Evolutionary conservation across 2,329 filamentous ascomycete species (phyloP).

Genomic region (Pyrenophora tritici-repentis): DNA sequence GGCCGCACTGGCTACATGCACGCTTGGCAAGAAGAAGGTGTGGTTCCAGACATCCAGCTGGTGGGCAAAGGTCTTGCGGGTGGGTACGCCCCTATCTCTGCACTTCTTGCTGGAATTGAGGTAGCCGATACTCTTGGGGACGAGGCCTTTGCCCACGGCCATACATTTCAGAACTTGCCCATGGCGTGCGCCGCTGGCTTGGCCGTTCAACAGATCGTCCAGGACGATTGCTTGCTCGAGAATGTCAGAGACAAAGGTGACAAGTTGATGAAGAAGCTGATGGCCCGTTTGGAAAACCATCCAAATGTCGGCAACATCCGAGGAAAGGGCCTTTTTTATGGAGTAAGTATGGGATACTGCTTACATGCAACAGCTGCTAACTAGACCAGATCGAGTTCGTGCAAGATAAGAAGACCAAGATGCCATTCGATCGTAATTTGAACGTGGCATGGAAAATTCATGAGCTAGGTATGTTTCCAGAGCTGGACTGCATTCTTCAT

Average conservation of each 20-base stretch:
- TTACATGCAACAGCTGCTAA: constrained; percentile 9
- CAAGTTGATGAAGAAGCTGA: constrained; percentile 53
- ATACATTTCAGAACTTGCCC: constrained; percentile 68
- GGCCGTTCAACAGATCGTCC: constrained; percentile 65
- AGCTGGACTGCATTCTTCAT: neutral
- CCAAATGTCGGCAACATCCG: constrained; percentile 65
- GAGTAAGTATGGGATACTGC: constrained; percentile 49
- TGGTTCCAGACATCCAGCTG: constrained; percentile 68
- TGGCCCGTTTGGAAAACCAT: constrained; percentile 50
- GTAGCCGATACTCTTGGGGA: constrained; percentile 56
- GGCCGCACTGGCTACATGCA: constrained; percentile 64
- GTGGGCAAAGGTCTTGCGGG: constrained; percentile 70
- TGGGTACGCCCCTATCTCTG: constrained; percentile 67
- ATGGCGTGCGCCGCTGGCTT: constrained; percentile 65
- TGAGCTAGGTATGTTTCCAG: constrained; percentile 51
- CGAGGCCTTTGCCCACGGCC: constrained; percentile 62
- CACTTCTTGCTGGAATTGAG: constrained; percentile 59
- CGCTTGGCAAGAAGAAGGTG: constrained; percentile 64
- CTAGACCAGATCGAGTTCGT: constrained; percentile 62
- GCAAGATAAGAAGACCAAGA: constrained; percentile 58
- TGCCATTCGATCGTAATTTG: constrained; percentile 56
- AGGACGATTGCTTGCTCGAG: constrained; percentile 60
- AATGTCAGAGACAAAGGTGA: constrained; percentile 63
- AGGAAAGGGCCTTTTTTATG: constrained; percentile 64
- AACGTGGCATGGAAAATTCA: constrained; percentile 57